Conservation (phyloP, 495 filamentous ascomycete genomes). For the Penicillium lividum region DNA sequence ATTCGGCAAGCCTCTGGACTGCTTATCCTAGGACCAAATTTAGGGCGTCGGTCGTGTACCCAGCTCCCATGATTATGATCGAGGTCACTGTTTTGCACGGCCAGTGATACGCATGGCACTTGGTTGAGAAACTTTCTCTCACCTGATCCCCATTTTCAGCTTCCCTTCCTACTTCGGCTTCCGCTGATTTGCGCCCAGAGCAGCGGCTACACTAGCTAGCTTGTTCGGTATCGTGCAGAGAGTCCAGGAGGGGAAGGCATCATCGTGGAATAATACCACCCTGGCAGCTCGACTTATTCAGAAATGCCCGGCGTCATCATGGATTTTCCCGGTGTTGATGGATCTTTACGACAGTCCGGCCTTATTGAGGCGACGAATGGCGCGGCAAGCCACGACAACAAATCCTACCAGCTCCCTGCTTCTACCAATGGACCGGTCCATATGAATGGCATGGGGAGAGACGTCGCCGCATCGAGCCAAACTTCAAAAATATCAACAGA, state of each 20-base stretch:
- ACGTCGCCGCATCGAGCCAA: conserved; percentile 15
- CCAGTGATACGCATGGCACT: conserved; percentile 36
- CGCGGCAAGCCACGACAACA: conserved; percentile 21
- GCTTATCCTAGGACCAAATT: neutral
- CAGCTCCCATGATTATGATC: conserved; percentile 28
- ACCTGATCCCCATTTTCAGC: conserved; percentile 20
- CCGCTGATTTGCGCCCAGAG: conserved; percentile 21
- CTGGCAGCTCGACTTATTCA: conserved; percentile 4
- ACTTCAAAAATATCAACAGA: conserved; percentile 9
- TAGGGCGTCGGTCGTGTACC: neutral
- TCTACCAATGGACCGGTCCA: conserved; percentile 32
- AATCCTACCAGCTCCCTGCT: conserved; percentile 14
- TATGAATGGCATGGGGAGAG: conserved; percentile 32
- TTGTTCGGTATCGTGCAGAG: conserved; percentile 34
- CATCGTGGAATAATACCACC: conserved; percentile 8
- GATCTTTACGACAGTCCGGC: conserved; percentile 26
- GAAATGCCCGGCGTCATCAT: conserved; percentile 53
- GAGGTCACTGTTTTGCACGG: conserved; percentile 19
- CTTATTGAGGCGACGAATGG: conserved; percentile 31
- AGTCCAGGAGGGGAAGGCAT: conserved; percentile 36
- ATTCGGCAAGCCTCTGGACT: neutral
- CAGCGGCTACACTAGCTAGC: conserved; percentile 22
- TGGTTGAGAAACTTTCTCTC: conserved; percentile 21
- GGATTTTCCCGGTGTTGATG: conserved; percentile 40
- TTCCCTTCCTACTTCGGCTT: conserved; percentile 34